phyloP scores from a whole-genome alignment of 306 rosid genomes.

The Gillenia trifoliata region DNA sequence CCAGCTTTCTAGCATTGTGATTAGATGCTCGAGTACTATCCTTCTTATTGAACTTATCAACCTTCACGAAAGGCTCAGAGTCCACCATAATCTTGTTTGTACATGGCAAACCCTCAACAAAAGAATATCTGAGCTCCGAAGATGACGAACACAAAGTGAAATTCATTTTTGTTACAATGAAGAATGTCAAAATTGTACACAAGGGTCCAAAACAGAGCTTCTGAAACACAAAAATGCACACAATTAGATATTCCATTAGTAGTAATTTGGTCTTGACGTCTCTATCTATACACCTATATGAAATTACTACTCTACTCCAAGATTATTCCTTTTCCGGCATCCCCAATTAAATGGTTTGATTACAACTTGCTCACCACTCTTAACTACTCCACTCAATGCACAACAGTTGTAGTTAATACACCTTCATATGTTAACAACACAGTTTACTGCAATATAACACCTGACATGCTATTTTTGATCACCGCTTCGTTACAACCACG shows the following conservation, averaged over 20 bases:
- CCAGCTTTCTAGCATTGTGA: constrained; percentile 28
- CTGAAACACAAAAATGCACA: constrained; percentile 12
- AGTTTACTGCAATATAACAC: neutral
- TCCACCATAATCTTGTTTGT: constrained; percentile 21
- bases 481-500: neutral
- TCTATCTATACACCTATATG: neutral
- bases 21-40: constrained; percentile 23
- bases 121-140: constrained; percentile 36
- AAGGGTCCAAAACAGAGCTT: neutral
- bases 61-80: constrained; percentile 30
- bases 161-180: constrained; percentile 36
- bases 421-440: neutral
- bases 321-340: neutral
- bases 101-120: constrained; percentile 36
- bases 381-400: neutral
- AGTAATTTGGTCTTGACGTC: neutral
- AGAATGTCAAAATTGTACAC: neutral
- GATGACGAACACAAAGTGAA: constrained; percentile 37
- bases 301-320: neutral
- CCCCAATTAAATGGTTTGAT: neutral
- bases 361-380: neutral
- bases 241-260: neutral
- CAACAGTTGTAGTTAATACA: neutral
- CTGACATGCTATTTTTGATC: neutral
- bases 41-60: constrained; percentile 37